Conservation (phyloP, 352 stramenopile species). For the Sclerospora graminicola region DNA sequence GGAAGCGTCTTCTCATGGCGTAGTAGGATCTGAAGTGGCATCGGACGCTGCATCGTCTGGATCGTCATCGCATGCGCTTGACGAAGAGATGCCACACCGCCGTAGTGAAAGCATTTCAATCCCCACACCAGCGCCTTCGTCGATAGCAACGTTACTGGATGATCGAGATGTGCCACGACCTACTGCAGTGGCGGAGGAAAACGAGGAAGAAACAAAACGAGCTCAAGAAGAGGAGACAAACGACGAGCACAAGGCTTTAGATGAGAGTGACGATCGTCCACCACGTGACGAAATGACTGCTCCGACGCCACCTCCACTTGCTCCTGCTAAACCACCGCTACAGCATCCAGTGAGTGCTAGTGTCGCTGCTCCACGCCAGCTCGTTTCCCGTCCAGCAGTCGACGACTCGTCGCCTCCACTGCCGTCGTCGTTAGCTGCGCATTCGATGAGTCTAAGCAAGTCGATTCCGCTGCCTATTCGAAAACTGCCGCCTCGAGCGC, state of each 20-base stretch:
- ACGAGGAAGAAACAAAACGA: conserved; percentile 1
- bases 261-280: conserved; percentile 5
- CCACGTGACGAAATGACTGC: conserved; percentile 1
- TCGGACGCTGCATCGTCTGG: background rate
- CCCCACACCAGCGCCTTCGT: conserved; percentile 22
- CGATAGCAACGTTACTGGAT: conserved; percentile 16
- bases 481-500: conserved; percentile 16
- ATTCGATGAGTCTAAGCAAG: conserved; percentile 74
- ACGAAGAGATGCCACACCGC: conserved; percentile 7
- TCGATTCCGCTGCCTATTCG: conserved; percentile 59
- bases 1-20: conserved; percentile 8
- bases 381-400: conserved; percentile 7
- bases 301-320: background rate
- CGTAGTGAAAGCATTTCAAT: conserved; percentile 57
- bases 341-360: conserved; percentile 16
- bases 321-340: conserved; percentile 9
- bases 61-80: conserved; percentile 2
- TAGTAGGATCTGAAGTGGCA: conserved; percentile 1
- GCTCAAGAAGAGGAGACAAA: background rate
- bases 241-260: conserved; percentile 1
- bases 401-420: conserved; percentile 27
- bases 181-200: background rate
- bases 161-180: conserved; percentile 8
- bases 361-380: conserved; percentile 13
- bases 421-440: conserved; percentile 45